These are phyloP conservation scores for Candida stauntonica DNA, from an alignment of 805 yeast genomes.

Conservation along the genomic window DNA sequence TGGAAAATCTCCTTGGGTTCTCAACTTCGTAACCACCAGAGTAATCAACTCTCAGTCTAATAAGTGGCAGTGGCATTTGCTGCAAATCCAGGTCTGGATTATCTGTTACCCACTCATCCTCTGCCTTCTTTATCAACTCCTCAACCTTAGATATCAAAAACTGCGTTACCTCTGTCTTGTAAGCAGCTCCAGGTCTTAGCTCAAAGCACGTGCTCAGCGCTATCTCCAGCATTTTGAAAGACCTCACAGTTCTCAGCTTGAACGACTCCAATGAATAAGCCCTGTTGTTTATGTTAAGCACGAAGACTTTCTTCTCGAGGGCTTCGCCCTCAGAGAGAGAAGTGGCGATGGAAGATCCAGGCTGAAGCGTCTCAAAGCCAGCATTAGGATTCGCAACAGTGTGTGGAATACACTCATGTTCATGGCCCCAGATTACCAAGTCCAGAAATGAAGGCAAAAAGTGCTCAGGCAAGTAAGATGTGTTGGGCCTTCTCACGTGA, in stretches of 20 bases:
- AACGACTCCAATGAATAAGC: constrained; percentile 57
- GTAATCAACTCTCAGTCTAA: constrained; percentile 82
- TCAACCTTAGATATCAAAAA: constrained; percentile 66
- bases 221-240: constrained; percentile 72
- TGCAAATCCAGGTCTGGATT: constrained; percentile 31
- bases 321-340: constrained; percentile 84
- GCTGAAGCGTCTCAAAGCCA: constrained; percentile 78
- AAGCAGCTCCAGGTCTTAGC: constrained; percentile 56
- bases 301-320: constrained; percentile 65
- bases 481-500: constrained; percentile 69
- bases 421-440: constrained; percentile 94
- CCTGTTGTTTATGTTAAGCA: constrained; percentile 59
- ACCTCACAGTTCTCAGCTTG: constrained; percentile 67
- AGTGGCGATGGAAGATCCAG: constrained; percentile 94
- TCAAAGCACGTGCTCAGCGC: constrained; percentile 46
- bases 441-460: constrained; percentile 80
- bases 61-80: constrained; percentile 66
- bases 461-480: constrained; percentile 79
- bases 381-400: constrained; percentile 49
- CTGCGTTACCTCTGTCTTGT: constrained; percentile 54
- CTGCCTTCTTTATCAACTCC: constrained; percentile 56
- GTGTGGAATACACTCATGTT: constrained; percentile 85
- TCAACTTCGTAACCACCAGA: constrained; percentile 90
- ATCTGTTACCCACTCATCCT: constrained; percentile 39
- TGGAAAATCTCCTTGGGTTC: constrained; percentile 83